Evolutionary conservation across 306 rosid species (phyloP), one percentile per base, ranked within the genome.

Genomic region (Aeschynomene evenia): DNA sequence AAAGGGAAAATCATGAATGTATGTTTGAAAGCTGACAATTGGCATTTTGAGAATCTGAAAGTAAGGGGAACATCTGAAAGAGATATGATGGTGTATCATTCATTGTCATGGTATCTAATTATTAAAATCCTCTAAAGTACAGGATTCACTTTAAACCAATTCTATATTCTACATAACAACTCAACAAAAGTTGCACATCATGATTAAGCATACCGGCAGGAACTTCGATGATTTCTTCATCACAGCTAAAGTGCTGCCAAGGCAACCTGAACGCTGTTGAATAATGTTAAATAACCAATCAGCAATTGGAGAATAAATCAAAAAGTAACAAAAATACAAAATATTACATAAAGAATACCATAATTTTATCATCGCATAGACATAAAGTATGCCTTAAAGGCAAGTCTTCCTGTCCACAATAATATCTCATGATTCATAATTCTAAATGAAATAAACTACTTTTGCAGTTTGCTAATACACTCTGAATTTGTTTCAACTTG

Each of bases 191-290:
- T 58, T 29, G 23, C 28, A 49, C 60, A 52, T 28, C 39, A 58
- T 0, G 1, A 14, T 14, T 49, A 64, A 74, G 76, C 83, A 64
- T 89, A 95, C 99, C 74, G 97, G 96, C 75, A 95, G 88, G 64
- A 85, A 68, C 68, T 85, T 87, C 13, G 97, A 91, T 39, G 96
- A 91, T 77, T 91, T 95, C 91, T 95, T 95, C 99, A 95, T 95
- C 75, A 95, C 95, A 71, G 99, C 99, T 51, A 95, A 63, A 15
- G 88, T 7, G 77, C 95, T 91, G 63, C 99, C 97, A 39, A 95
- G 99, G 74, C 95, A 87, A 81, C 97, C 97, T 22, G 96, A 75
- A 39, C 97, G 95, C 96, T 91, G 92, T 81, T 51, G 40, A 63
- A 83, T 26, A 58, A 73, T 31, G 34, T 49, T 34, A 36, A 65